These are phyloP conservation scores for Cercospora sp. DNA, from an alignment of 2,329 filamentous ascomycete genomes.

Conservation along the genomic window DNA sequence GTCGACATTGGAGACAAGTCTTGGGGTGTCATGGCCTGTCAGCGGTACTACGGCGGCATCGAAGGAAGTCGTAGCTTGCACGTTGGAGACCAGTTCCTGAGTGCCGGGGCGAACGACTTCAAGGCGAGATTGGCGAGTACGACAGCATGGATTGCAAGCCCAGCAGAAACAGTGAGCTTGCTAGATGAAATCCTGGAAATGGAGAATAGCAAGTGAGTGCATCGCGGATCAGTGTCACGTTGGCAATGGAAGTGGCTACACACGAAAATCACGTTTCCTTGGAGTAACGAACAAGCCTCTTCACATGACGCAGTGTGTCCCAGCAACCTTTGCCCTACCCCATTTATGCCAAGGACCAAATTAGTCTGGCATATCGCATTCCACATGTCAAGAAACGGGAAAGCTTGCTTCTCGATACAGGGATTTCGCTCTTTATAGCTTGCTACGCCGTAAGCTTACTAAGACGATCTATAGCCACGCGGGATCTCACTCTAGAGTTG, in stretches of 20 bases:
- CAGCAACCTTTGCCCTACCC: not conserved
- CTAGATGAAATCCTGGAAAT: slow-evolving; percentile 71
- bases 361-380: not conserved
- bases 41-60: slow-evolving; percentile 82
- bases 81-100: slow-evolving; percentile 94
- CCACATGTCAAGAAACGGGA: not conserved
- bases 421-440: not conserved
- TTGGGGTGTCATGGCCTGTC: slow-evolving; percentile 90
- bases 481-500: not conserved
- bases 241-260: too few species aligned
- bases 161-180: slow-evolving; percentile 83
- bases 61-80: slow-evolving; percentile 79
- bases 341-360: not conserved
- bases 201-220: slow-evolving; percentile 4
- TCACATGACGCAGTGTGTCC: too few species aligned
- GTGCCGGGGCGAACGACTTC: slow-evolving; percentile 94
- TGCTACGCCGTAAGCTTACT: not conserved
- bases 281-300: not conserved
- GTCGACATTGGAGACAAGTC: slow-evolving; percentile 98
- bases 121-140: slow-evolving; percentile 90
- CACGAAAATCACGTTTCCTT: not conserved
- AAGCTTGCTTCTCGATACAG: not conserved
- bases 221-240: not conserved
- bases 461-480: not conserved
- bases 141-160: slow-evolving; percentile 95